Evolutionary conservation across 345 rosid genomes (phyloP).

Genomic region (Microcos paniculata): DNA sequence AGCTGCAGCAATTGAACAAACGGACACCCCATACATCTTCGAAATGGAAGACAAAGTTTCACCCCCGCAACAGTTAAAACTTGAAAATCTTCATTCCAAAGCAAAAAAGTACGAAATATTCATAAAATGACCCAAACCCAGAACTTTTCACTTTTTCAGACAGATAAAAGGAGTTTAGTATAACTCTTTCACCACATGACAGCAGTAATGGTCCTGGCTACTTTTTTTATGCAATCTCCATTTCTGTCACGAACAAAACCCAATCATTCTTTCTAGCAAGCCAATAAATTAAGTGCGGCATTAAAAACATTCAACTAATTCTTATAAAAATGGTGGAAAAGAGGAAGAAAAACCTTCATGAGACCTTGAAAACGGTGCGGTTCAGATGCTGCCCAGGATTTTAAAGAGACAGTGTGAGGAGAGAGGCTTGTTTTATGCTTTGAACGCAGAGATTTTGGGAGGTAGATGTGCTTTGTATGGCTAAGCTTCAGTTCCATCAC

Average conservation of each 20-base stretch:
- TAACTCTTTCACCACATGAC: slow-evolving; percentile 15
- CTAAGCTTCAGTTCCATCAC: slow-evolving; percentile 8
- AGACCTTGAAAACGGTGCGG: background rate
- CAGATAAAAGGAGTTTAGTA: background rate
- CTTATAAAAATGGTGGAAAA: background rate
- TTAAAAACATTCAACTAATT: background rate
- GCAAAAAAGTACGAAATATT: background rate
- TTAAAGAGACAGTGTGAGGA: background rate
- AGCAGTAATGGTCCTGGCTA: background rate
- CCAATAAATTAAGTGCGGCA: background rate
- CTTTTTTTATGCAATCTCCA: slow-evolving; percentile 9
- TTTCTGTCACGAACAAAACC: slow-evolving; percentile 3
- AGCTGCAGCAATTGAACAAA: slow-evolving; percentile 10
- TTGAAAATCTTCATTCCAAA: background rate
- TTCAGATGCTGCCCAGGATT: background rate
- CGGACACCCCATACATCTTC: background rate
- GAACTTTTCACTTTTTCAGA: background rate
- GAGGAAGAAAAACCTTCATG: background rate
- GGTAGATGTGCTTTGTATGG: background rate
- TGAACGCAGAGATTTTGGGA: background rate
- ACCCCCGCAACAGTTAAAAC: slow-evolving; percentile 3
- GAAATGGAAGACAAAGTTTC: slow-evolving; percentile 17
- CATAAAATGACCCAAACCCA: background rate
- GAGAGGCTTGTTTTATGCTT: background rate
- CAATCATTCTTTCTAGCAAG: background rate